Conservation (phyloP, 805 yeast species). For the Teunomyces atbi region DNA sequence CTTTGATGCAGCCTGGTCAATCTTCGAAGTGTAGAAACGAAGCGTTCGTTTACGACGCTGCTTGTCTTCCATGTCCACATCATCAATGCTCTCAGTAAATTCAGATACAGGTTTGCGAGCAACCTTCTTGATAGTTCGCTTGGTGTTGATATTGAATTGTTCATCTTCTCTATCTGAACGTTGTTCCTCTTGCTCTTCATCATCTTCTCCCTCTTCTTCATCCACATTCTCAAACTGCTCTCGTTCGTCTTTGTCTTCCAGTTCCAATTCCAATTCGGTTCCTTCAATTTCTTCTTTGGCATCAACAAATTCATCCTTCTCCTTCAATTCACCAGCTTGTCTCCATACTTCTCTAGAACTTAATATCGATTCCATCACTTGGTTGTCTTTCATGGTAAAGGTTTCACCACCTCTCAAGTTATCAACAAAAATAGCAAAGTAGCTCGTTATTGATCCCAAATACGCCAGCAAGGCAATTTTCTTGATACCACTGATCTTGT, state of each 20-base stretch:
- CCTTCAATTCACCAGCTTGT: constrained; percentile 62
- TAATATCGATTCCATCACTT: constrained; percentile 83
- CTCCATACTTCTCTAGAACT: constrained; percentile 87
- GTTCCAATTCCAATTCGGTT: background rate
- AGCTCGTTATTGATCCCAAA: constrained; percentile 72
- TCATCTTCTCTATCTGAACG: constrained; percentile 17
- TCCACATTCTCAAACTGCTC: constrained; percentile 10
- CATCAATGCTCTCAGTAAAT: constrained; percentile 73
- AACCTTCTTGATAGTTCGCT: constrained; percentile 48
- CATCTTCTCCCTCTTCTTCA: constrained; percentile 22
- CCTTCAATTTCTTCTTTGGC: constrained; percentile 3
- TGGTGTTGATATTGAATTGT: constrained; percentile 37
- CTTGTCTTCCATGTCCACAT: constrained; percentile 85
- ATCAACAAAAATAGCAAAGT: constrained; percentile 70
- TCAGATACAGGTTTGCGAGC: constrained; percentile 39
- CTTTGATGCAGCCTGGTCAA: constrained; percentile 77
- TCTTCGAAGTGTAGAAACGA: constrained; percentile 95
- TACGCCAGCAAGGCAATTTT: constrained; percentile 73
- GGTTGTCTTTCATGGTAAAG: constrained; percentile 75
- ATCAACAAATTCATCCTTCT: constrained; percentile 4
- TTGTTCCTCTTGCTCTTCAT: constrained; percentile 17
- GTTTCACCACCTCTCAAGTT: constrained; percentile 53
- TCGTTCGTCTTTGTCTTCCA: background rate
- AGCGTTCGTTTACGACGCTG: constrained; percentile 73
- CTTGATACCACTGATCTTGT: constrained; percentile 45